Evolutionary conservation across 78 protist genomes (phyloP).

Genomic region (Diacronema lutheri): DNA sequence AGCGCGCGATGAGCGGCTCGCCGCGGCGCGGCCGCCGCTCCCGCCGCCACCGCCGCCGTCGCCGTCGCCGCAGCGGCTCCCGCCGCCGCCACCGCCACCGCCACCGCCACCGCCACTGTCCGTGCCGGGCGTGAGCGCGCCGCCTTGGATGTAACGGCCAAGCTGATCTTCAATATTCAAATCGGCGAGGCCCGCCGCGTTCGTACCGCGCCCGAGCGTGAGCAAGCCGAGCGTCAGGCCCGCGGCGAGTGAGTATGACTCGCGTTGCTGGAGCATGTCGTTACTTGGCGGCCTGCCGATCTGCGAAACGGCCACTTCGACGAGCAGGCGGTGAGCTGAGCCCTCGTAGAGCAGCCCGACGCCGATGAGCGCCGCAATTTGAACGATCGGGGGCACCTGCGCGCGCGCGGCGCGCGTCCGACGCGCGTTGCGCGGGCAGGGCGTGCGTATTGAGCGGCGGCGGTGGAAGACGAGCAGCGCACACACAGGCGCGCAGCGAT

Average conservation of each 20-base stretch:
- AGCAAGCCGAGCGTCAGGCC: slow-evolving; percentile 85
- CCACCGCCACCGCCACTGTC: not conserved
- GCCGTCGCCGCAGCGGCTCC: not conserved
- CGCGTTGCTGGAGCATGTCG: slow-evolving; percentile 59
- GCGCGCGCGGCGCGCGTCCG: no score
- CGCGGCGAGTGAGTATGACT: slow-evolving; percentile 74
- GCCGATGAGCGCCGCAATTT: slow-evolving; percentile 78
- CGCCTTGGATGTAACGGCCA: slow-evolving; percentile 25
- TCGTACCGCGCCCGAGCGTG: not conserved
- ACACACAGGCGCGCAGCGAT: no score
- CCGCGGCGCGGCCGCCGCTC: slow-evolving; percentile 81
- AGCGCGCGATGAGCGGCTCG: slow-evolving; percentile 24
- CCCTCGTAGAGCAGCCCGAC: slow-evolving; percentile 81
- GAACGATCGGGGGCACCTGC: slow-evolving; percentile 67
- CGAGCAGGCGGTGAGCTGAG: slow-evolving; percentile 64
- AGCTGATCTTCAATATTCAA: slow-evolving; percentile 69
- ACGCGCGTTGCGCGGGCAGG: no score
- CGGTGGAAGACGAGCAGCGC: no score
- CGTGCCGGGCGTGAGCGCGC: no score
- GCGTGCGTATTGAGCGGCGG: no score
- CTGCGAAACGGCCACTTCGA: slow-evolving; percentile 74
- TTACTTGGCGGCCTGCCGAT: slow-evolving; percentile 60
- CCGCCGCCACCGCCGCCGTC: slow-evolving; percentile 72
- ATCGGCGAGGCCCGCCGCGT: slow-evolving; percentile 65
- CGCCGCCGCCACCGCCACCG: not conserved